Conservation (phyloP, 352 stramenopile species). For the Aphanomyces invadans region DNA sequence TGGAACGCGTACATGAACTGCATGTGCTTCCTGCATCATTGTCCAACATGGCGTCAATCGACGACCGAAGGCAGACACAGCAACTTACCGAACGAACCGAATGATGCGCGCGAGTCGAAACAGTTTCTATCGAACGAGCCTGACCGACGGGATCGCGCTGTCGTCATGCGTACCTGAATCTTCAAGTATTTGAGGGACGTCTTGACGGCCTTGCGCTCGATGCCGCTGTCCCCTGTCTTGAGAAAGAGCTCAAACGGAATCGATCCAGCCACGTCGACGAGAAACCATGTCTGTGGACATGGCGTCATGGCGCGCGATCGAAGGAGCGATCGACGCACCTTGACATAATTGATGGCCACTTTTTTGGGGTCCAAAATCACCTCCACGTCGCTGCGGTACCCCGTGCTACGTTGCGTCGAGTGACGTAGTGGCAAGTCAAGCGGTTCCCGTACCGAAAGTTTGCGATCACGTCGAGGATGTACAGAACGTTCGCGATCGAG, state of each 20-base stretch:
- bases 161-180: slow-evolving; percentile 36
- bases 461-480: slow-evolving; percentile 41
- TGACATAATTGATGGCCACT: slow-evolving; percentile 42
- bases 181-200: slow-evolving; percentile 57
- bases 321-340: slow-evolving; percentile 32
- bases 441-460: slow-evolving; percentile 40
- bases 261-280: slow-evolving; percentile 46
- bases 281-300: slow-evolving; percentile 37
- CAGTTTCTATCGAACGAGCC: slow-evolving; percentile 39
- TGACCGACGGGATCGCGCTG: not conserved
- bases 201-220: slow-evolving; percentile 56
- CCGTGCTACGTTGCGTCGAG: slow-evolving; percentile 32
- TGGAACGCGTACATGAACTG: slow-evolving; percentile 51
- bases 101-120: slow-evolving; percentile 50
- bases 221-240: slow-evolving; percentile 27
- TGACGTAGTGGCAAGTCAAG: not conserved
- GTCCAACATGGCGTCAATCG: too few species aligned
- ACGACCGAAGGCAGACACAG: not conserved
- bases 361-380: slow-evolving; percentile 45
- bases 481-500: slow-evolving; percentile 40
- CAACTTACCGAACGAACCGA: slow-evolving; percentile 51
- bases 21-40: slow-evolving; percentile 51
- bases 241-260: slow-evolving; percentile 48
- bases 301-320: not conserved
- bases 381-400: slow-evolving; percentile 46